phyloP scores from a whole-genome alignment of 768 basidiomycete species.

The Hygrocybe punicea region DNA sequence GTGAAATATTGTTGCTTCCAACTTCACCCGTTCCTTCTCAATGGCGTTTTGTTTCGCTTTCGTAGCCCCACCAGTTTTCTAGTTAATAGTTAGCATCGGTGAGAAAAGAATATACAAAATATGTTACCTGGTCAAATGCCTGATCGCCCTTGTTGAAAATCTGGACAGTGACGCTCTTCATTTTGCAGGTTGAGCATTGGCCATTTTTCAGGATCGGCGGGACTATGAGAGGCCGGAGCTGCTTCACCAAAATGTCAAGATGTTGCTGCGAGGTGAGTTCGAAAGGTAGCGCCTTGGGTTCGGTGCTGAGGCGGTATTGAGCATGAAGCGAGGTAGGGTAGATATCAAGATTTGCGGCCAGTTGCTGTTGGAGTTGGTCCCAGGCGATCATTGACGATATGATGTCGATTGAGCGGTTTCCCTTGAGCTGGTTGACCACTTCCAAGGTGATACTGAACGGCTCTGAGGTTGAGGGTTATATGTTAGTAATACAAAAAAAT shows the following conservation, averaged over 20 bases:
- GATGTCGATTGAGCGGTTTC: neutral
- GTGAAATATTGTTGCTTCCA: neutral
- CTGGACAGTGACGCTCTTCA: too few relatives aligned
- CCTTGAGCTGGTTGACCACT: neutral
- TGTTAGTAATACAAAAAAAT: too few relatives aligned
- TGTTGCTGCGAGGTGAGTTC: neutral
- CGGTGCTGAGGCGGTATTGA: neutral
- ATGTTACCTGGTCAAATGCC: too few relatives aligned
- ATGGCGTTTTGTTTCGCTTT: neutral
- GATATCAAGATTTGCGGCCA: neutral
- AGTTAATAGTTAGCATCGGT: too few relatives aligned
- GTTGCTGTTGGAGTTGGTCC: neutral
- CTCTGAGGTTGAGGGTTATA: too few relatives aligned
- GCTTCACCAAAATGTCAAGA: neutral
- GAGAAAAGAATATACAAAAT: too few relatives aligned
- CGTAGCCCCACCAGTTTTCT: neutral
- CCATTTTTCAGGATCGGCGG: neutral
- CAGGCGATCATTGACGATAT: neutral
- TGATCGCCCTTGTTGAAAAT: too few relatives aligned
- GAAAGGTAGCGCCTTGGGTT: neutral
- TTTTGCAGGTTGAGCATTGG: too few relatives aligned
- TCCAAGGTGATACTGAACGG: neutral
- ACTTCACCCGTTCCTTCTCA: neutral
- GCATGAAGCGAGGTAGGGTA: neutral
- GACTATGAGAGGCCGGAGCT: neutral